Conservation (phyloP, 257 asterid genomes). For the Mentha longifolia region DNA sequence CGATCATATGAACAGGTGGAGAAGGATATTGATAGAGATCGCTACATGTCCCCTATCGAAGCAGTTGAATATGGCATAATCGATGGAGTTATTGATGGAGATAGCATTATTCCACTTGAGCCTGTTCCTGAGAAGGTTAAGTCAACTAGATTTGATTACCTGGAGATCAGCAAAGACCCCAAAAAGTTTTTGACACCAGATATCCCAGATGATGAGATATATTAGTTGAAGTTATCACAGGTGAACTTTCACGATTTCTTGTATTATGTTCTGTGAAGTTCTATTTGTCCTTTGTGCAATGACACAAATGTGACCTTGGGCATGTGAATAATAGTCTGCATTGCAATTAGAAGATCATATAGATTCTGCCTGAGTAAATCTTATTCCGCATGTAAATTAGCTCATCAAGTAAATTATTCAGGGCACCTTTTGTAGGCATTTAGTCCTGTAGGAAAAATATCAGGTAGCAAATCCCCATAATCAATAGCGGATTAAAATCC, state of each 20-base stretch:
- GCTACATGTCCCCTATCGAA: constrained; percentile 94
- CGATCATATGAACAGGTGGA: constrained; percentile 85
- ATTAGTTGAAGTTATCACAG: constrained; percentile 48
- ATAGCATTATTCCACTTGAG: constrained; percentile 73
- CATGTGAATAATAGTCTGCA: background rate
- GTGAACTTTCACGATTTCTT: constrained; percentile 31
- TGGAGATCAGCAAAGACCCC: constrained; percentile 59
- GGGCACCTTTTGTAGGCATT: background rate
- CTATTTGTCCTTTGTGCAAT: background rate
- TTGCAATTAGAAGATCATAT: background rate
- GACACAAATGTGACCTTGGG: background rate
- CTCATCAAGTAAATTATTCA: background rate
- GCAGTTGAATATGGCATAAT: constrained; percentile 91
- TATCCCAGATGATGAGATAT: constrained; percentile 84
- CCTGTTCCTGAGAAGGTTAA: constrained; percentile 83
- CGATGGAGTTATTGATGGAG: constrained; percentile 88
- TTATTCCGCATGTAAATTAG: background rate
- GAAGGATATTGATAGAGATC: constrained; percentile 89
- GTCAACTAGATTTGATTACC: constrained; percentile 58
- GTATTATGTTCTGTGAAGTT: constrained; percentile 1
- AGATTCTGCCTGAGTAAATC: background rate
- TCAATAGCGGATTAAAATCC: background rate
- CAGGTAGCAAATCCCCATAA: background rate
- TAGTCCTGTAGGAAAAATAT: background rate
- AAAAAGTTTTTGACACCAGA: constrained; percentile 72